A percentile compares a stretch with the other conserved stretches of the same genome.
These are phyloP conservation scores for Vicia sativa DNA, from an alignment of 306 rosid species.

Conservation along the genomic window DNA sequence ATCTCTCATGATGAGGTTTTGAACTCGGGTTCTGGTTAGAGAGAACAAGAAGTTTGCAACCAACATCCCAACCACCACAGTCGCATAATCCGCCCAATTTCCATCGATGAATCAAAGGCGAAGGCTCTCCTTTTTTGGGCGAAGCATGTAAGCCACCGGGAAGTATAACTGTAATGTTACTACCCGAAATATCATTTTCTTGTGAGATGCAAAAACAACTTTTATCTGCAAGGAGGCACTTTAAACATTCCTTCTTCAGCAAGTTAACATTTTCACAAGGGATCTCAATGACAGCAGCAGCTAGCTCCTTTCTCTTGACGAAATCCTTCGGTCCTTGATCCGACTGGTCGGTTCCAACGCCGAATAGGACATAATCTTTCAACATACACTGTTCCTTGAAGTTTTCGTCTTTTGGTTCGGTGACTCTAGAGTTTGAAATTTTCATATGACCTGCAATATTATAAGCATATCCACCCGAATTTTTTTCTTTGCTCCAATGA, in stretches of 20 bases:
- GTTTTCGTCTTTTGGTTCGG: constrained; percentile 42
- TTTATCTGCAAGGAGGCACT: constrained; percentile 49
- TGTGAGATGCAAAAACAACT: constrained; percentile 46
- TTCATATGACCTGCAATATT: constrained; percentile 80
- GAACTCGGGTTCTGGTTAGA: constrained; percentile 51
- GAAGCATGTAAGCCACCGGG: constrained; percentile 80
- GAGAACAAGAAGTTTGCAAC: constrained; percentile 82
- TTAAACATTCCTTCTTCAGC: constrained; percentile 42
- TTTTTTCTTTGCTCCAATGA: constrained; percentile 65
- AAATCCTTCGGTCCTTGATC: constrained; percentile 51
- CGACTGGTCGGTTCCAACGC: constrained; percentile 56
- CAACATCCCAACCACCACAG: constrained; percentile 98
- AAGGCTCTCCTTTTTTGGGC: constrained; percentile 74
- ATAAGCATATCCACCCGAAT: constrained; percentile 63
- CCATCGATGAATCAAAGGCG: constrained; percentile 79
- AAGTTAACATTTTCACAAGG: constrained; percentile 50
- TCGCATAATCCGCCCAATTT: constrained; percentile 81
- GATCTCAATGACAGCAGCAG: constrained; percentile 65
- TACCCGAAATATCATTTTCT: constrained; percentile 43
- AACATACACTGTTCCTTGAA: constrained; percentile 38
- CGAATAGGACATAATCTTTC: constrained; percentile 63
- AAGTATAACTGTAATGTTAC: constrained; percentile 60
- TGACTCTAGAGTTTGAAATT: constrained; percentile 52
- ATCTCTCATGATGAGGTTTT: constrained; percentile 36
- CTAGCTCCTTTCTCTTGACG: constrained; percentile 64